Base-by-base conservation (phyloP, 345 rosid genomes). In the Hibiscus tridactylites region DNA sequence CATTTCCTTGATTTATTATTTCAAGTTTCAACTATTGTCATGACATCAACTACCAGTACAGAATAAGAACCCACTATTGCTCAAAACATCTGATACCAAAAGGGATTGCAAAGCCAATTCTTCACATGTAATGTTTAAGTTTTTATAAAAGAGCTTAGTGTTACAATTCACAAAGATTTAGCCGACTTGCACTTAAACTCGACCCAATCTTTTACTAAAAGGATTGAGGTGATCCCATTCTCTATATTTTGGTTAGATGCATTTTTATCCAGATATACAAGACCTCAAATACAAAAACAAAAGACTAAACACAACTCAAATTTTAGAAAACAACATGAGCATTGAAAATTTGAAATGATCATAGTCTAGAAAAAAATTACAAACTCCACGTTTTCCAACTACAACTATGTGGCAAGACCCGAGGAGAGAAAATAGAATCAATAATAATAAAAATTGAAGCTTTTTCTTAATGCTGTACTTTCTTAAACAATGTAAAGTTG, bases 171-270 rank as follows among this genome's bases (percentile, higher is more conserved):
- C 44, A 35, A 39, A 8, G 44, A 39, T 39, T 39, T 39, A 39
- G 44, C 44, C 44, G 28, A 63, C n/a, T 37, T 63, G 15, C 12
- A 37, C n/a, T 63, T 63, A 31, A 63, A 37, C 49, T n/a, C 7
- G 7, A 3, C 49, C 68, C 21, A 63, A 62, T 33, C 49, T 63
- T 63, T 37, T 63, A 35, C 68, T 63, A n/a, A 63, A 63, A 63
- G 49, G 28, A 63, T 63, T 37, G 49, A 35, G 10, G 13, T 11
- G 5, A 63, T 63, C 47, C 5, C 16, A 37, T 63, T 29, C 49
- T 63, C 35, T 63, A 7, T 35, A 33, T 35, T 37, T 46, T 46
- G 4, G 42, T 6, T 46, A 46, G 15, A 46, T 46, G 9, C 9
- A 2, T 46, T 46, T 46, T 46, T 46, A 46, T 2, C 15, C 1